A percentile compares a stretch with the other conserved stretches of the same genome.
These are phyloP conservation scores for Heliocybe sulcata DNA, from an alignment of 1,284 basidiomycete species.

Conservation along the genomic window DNA sequence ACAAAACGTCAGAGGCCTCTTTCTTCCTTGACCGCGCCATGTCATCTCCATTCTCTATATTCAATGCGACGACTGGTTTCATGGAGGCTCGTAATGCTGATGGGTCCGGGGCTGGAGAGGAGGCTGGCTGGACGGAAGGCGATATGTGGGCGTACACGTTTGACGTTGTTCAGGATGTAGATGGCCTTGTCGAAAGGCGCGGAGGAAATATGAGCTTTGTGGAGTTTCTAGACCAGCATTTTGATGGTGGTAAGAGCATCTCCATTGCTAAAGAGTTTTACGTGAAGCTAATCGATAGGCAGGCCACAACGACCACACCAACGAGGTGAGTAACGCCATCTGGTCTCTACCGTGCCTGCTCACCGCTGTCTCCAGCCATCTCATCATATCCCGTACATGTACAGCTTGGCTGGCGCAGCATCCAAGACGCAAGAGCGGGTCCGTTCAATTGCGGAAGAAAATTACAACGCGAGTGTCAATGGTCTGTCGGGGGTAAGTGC, in stretches of 20 bases:
- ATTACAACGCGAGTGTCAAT: constrained; percentile 64
- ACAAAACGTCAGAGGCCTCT: constrained; percentile 39
- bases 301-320: constrained; percentile 80
- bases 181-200: constrained; percentile 52
- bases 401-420: constrained; percentile 63
- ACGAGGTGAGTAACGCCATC: constrained; percentile 45
- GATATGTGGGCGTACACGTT: constrained; percentile 83
- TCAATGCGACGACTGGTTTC: constrained; percentile 66
- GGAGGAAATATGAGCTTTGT: constrained; percentile 66
- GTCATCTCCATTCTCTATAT: constrained; percentile 55
- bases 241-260: constrained; percentile 45
- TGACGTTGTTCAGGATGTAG: constrained; percentile 68
- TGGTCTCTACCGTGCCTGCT: background rate
- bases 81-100: constrained; percentile 73
- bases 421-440: constrained; percentile 67
- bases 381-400: constrained; percentile 81
- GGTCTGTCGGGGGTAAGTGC: constrained; percentile 64
- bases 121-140: constrained; percentile 75
- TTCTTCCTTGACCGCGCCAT: constrained; percentile 52
- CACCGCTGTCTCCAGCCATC: constrained; percentile 44
- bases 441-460: constrained; percentile 49
- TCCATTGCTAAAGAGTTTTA: background rate
- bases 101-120: constrained; percentile 67
- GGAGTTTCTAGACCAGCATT: constrained; percentile 68
- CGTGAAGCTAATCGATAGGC: background rate